These are phyloP conservation scores for Elasticomyces elasticus DNA, from an alignment of 495 filamentous ascomycete species.

Conservation along the genomic window DNA sequence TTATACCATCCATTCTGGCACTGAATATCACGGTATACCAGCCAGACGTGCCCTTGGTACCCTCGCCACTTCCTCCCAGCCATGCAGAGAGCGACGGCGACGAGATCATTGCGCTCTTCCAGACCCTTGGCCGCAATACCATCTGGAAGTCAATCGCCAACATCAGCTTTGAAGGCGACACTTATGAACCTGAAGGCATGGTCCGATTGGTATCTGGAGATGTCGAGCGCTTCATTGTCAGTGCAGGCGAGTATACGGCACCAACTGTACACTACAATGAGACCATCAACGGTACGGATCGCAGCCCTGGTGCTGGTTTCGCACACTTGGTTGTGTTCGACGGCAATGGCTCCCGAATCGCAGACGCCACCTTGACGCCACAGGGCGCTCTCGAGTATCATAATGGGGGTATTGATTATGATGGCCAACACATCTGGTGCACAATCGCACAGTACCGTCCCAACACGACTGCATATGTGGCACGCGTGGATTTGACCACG, in stretches of 20 bases:
- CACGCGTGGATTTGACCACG: not conserved
- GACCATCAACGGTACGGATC: slow-evolving; percentile 11
- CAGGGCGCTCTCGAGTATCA: slow-evolving; percentile 10
- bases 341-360: slow-evolving; percentile 1
- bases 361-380: slow-evolving; percentile 5
- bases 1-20: not conserved
- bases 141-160: slow-evolving; percentile 10
- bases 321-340: slow-evolving; percentile 10
- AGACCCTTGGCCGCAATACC: slow-evolving; percentile 7
- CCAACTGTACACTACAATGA: slow-evolving; percentile 3
- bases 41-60: slow-evolving; percentile 2
- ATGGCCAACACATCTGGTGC: slow-evolving; percentile 8
- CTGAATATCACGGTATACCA: slow-evolving; percentile 6
- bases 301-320: slow-evolving; percentile 6
- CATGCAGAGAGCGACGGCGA: slow-evolving; percentile 10
- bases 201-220: slow-evolving; percentile 1
- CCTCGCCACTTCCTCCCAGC: slow-evolving; percentile 1
- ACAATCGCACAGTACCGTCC: slow-evolving; percentile 9
- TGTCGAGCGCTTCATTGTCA: slow-evolving; percentile 7
- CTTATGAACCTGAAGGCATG: slow-evolving; percentile 8
- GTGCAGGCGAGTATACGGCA: slow-evolving; percentile 4
- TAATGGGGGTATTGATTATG: slow-evolving; percentile 4
- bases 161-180: slow-evolving; percentile 3
- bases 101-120: slow-evolving; percentile 5
- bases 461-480: slow-evolving; percentile 5